Conservation (phyloP, 2,329 filamentous ascomycete species). For the Apiospora hydei region DNA sequence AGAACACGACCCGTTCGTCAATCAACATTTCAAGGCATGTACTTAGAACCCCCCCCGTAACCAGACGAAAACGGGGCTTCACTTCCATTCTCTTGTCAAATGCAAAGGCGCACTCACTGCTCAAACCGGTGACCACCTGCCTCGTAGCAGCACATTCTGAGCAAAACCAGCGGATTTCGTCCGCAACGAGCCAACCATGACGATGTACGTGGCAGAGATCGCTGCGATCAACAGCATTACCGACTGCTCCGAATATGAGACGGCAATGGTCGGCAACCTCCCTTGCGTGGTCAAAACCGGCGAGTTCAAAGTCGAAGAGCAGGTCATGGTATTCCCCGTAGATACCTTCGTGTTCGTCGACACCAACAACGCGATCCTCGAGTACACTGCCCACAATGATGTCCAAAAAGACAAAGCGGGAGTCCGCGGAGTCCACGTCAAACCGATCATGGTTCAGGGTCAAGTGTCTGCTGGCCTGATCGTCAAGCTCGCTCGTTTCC, state of each 20-base stretch:
- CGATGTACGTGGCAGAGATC: constrained; percentile 2
- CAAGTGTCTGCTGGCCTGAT: constrained; percentile 18
- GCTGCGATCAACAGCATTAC: constrained; percentile 1
- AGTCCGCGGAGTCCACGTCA: not conserved
- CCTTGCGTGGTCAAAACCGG: constrained; percentile 1
- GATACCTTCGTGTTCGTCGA: constrained; percentile 3
- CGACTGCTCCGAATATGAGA: not conserved
- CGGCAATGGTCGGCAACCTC: not conserved
- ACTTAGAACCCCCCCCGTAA: not conserved
- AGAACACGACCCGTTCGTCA: not conserved
- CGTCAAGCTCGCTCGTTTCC: constrained; percentile 3
- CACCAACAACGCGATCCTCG: not conserved
- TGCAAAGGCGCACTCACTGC: not conserved
- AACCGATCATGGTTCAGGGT: constrained; percentile 7
- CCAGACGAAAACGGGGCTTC: not conserved
- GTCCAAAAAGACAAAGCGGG: not conserved
- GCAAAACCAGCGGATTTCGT: not conserved
- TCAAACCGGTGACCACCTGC: not conserved
- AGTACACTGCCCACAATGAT: not conserved
- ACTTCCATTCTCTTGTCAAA: no score
- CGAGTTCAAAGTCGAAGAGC: constrained; percentile 2
- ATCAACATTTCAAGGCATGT: not conserved
- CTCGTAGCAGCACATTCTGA: not conserved
- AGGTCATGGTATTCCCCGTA: not conserved
- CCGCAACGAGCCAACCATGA: not conserved